Evolutionary conservation across 306 rosid genomes (phyloP), one percentile per base, ranked within the genome.

Genomic region (Medicago lupulina): DNA sequence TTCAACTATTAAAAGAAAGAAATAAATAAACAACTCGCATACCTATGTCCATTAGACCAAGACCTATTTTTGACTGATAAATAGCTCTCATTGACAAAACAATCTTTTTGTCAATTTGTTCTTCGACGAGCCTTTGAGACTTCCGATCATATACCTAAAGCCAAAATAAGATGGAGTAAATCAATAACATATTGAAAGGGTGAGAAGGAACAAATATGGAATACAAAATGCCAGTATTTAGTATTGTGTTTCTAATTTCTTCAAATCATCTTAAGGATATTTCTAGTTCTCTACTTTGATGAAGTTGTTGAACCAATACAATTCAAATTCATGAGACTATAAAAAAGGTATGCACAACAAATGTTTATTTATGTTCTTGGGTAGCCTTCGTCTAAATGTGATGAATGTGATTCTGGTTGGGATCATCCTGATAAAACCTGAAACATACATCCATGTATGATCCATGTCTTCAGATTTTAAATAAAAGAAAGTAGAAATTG

Each of bases 31-130:
- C 15, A 67, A 36, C 7, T 14, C 31, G 44, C 70, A 49, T 83
- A 94, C 98, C 98, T 87, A 82, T 81, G 76, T 90, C 93, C 92
- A 95, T 85, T 44, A 95, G 89, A 67, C 97, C 90, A 76, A 90
- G 92, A 76, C 98, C 97, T 17, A 92, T 60, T 89, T 95, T 88
- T 67, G 98, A 95, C 81, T 95, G 98, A 87, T 95, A 95, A 74
- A 95, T 88, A 66, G 98, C 98, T 86, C 97, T 90, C 98, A 92
- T 95, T 9, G 98, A 92, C 93, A 95, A 86, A 68, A 85, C 89
- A 81, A 95, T 92, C 83, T 89, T 95, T 78, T 82, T 86, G 79
- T 95, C 97, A 82, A 95, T 95, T 84, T 86, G 51, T 83, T 95
- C 98, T 85, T 95, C 96, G 57, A 95, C 96, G 14, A 95, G 97